Evolutionary conservation across 805 yeast species (phyloP), one percentile per base, ranked within the genome.

Genomic region (Pichia scutulata): DNA sequence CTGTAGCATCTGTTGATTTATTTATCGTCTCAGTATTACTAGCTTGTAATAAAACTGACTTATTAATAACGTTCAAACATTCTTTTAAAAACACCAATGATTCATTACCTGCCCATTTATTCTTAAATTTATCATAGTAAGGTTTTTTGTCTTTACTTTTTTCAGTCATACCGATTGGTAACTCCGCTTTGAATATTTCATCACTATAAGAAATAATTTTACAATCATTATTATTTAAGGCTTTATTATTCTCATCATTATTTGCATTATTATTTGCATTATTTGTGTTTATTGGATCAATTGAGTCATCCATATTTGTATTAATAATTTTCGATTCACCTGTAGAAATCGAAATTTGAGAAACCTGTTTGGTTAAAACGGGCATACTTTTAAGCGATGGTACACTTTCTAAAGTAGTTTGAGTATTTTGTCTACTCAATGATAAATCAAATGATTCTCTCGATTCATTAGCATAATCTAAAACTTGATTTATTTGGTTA

Each of bases 151-250:
- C 76, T 43, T 71, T 73, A 1, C 84, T 81, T 46, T 70, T 76
- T 18, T 60, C 57, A 0, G 86, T 77, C 86, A 82, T 80, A 3
- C 88, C 87, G 1, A 72, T 63, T 5, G 84, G 84, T 13, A 72
- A 74, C 24, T 62, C 69, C 7, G 86, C 81, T 48, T 77, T 63
- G 37, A 69, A 57, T 46, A 78, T 61, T 37, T 71, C 73, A 37
- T 70, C 67, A n/a, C 61, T 70, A 24, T 61, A 41, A 14, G 45
- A 26, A 14, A 24, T 7, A 10, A 55, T 36, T 10, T 37, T 25
- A 2, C 45, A 45, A 19, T 49, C 45, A 26, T 45, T 43, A 5
- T n/a, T 14, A 39, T 18, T n/a, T 19, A 22, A 23, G 14, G 44
- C 18, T 5, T 19, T n/a, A 13, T 41, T 40, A 18, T 13, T 39